Conservation (phyloP, 345 rosid species). For the Anastatica hierochuntica region DNA sequence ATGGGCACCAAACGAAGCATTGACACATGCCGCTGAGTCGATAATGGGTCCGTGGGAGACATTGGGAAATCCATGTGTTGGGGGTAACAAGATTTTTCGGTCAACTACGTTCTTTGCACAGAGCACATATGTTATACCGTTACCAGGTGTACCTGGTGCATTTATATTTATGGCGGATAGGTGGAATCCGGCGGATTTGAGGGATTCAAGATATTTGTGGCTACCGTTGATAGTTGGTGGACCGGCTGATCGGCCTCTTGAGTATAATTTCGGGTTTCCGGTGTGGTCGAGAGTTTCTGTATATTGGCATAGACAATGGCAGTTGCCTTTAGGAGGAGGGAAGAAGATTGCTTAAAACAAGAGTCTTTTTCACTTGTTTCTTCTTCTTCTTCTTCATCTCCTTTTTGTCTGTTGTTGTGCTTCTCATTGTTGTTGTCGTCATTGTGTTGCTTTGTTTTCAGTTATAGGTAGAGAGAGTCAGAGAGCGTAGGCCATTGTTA, state of each 20-base stretch:
- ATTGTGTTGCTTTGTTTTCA: background rate
- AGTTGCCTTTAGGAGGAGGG: constrained; percentile 40
- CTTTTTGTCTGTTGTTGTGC: constrained; percentile 9
- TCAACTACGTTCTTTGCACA: constrained; percentile 73
- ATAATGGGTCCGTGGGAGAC: constrained; percentile 97
- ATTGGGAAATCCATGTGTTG: constrained; percentile 75
- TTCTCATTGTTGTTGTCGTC: constrained; percentile 6
- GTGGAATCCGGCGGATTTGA: constrained; percentile 82
- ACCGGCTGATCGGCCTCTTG: constrained; percentile 67
- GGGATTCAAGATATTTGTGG: constrained; percentile 85
- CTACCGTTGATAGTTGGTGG: constrained; percentile 78
- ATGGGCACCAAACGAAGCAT: constrained; percentile 96
- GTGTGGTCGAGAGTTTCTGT: constrained; percentile 81
- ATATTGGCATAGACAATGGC: constrained; percentile 94
- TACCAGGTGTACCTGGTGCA: constrained; percentile 55
- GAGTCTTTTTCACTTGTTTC: background rate
- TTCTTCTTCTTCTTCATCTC: background rate
- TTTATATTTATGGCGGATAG: constrained; percentile 90
- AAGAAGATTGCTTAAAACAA: constrained; percentile 4
- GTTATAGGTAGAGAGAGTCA: constrained; percentile 12
- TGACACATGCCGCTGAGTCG: constrained; percentile 76
- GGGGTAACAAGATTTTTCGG: constrained; percentile 64
- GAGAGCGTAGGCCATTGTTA: constrained; percentile 12
- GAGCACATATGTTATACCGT: constrained; percentile 66
- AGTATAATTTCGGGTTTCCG: constrained; percentile 68